Evolutionary conservation across 768 basidiomycete genomes (phyloP).

Genomic region (Amanita exitialis): DNA sequence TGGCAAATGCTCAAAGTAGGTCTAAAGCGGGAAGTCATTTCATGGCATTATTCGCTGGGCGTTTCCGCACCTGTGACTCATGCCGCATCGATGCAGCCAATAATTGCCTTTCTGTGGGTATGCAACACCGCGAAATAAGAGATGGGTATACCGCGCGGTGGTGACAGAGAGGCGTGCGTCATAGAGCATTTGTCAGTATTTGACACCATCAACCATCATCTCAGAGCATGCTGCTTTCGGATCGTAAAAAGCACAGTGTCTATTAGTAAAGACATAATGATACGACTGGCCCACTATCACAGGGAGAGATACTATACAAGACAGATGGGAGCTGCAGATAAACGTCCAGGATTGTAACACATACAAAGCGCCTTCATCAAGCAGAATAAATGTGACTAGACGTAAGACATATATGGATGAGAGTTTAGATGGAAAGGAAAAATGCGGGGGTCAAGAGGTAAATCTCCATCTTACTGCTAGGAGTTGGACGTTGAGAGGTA

Average conservation of each 20-base stretch:
- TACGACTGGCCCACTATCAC: slow-evolving; percentile 47
- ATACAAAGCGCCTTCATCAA: slow-evolving; percentile 7
- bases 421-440: slow-evolving; percentile 13
- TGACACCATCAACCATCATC: not conserved
- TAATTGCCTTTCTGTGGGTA: not conserved
- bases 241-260: slow-evolving; percentile 25
- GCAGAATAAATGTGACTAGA: slow-evolving; percentile 7
- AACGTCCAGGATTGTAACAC: slow-evolving; percentile 9
- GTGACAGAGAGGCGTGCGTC: not conserved
- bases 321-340: slow-evolving; percentile 30
- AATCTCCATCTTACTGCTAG: not conserved
- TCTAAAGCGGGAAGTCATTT: not conserved
- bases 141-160: not conserved
- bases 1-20: not conserved
- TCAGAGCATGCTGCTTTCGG: not conserved
- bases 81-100: not conserved
- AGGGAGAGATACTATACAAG: slow-evolving; percentile 34
- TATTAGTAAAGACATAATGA: slow-evolving; percentile 53
- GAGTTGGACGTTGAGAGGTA: slow-evolving; percentile 5
- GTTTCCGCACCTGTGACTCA: not conserved
- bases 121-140: not conserved
- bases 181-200: not conserved
- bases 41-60: not conserved
- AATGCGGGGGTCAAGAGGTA: not conserved
- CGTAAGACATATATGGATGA: slow-evolving; percentile 16